Evolutionary conservation across 78 protist genomes (phyloP).

Genomic region (Polysphondylium violaceum): DNA sequence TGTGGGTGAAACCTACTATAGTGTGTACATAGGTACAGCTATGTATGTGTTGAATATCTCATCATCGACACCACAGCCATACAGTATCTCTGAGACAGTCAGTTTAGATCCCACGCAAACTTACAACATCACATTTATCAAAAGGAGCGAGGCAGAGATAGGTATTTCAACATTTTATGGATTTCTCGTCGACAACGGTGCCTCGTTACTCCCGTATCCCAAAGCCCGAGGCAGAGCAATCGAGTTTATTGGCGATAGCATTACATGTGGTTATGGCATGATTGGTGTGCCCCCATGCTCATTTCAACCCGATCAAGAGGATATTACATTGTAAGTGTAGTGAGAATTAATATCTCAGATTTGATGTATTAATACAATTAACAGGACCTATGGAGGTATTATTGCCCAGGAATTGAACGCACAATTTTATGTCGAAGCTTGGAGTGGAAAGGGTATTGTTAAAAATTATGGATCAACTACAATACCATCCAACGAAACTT

Average conservation of each 20-base stretch:
- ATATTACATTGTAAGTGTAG: constrained; percentile 15
- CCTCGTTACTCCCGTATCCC: not conserved
- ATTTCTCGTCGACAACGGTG: not conserved
- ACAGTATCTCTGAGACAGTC: not conserved
- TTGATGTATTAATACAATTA: not conserved
- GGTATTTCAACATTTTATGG: constrained; percentile 26
- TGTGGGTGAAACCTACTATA: not conserved
- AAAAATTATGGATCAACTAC: constrained; percentile 47
- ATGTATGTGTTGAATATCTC: constrained; percentile 6
- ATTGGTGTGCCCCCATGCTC: constrained; percentile 43
- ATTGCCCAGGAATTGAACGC: constrained; percentile 17
- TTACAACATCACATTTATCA: not conserved
- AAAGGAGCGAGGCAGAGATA: constrained; percentile 5
- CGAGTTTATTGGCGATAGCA: constrained; percentile 79
- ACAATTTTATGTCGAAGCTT: constrained; percentile 30
- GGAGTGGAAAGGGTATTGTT: constrained; percentile 65
- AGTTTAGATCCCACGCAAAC: constrained; percentile 10
- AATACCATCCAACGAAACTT: constrained; percentile 12
- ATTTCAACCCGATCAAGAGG: constrained; percentile 19
- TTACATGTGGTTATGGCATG: constrained; percentile 75
- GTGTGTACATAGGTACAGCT: not conserved
- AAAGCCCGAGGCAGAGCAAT: constrained; percentile 8
- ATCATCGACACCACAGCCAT: not conserved
- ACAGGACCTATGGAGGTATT: constrained; percentile 31
- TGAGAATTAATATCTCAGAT: too few relatives aligned